Conservation (phyloP, 2,329 filamentous ascomycete species). For the Penicillium sp. region DNA sequence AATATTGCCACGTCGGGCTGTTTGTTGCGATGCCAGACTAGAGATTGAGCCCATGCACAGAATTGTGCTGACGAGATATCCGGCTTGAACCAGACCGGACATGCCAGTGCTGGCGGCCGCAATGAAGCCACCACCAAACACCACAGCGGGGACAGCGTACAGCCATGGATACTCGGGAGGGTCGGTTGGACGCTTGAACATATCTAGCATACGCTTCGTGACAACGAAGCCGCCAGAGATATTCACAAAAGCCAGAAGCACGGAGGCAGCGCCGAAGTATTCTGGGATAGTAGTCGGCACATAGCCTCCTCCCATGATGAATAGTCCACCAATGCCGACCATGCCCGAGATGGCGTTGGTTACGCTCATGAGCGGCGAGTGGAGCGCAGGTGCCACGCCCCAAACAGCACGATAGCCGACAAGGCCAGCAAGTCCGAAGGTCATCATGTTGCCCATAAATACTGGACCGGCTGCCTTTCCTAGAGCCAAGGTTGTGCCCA, state of each 20-base stretch:
- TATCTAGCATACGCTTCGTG: constrained; percentile 86
- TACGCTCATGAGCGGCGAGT: constrained; percentile 84
- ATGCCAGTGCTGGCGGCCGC: constrained; percentile 72
- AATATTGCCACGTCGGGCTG: constrained; percentile 75
- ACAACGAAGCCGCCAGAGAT: constrained; percentile 83
- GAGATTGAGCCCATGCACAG: constrained; percentile 79
- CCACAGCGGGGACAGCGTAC: constrained; percentile 64
- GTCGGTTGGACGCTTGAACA: constrained; percentile 78
- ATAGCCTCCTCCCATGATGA: constrained; percentile 76
- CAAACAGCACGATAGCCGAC: constrained; percentile 84
- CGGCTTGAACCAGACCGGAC: constrained; percentile 74
- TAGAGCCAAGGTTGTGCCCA: constrained; percentile 64
- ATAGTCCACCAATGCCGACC: constrained; percentile 80
- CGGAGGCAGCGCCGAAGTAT: constrained; percentile 65
- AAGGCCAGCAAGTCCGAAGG: constrained; percentile 71
- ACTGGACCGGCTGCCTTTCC: constrained; percentile 72
- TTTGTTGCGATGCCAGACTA: constrained; percentile 69
- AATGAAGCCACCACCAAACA: constrained; percentile 74
- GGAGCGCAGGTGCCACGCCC: constrained; percentile 73
- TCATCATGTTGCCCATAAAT: constrained; percentile 83
- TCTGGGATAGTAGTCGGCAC: constrained; percentile 71
- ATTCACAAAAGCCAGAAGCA: constrained; percentile 78
- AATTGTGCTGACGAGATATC: constrained; percentile 74
- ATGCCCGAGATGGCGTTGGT: constrained; percentile 88
- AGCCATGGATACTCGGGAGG: constrained; percentile 83